These are phyloP conservation scores for Fusarium siculi DNA, from an alignment of 2,329 filamentous ascomycete genomes.

Conservation along the genomic window DNA sequence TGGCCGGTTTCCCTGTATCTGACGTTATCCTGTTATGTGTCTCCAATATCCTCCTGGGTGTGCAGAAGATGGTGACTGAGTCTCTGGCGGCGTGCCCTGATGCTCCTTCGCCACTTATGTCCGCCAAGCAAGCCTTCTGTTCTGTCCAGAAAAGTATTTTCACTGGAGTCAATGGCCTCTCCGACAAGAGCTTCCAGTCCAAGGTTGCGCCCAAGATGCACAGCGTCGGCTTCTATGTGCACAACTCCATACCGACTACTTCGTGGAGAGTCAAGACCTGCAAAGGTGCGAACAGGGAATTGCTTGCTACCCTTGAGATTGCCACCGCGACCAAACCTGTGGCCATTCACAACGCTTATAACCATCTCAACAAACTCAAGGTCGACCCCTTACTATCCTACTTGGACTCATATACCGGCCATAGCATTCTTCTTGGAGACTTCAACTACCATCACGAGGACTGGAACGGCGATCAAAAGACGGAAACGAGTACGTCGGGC, in stretches of 20 bases:
- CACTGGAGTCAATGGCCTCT: background rate
- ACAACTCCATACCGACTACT: background rate
- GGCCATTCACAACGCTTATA: background rate
- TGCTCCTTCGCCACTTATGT: background rate
- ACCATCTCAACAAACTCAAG: background rate
- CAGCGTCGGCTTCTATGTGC: background rate
- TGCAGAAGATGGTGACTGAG: background rate
- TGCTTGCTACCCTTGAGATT: background rate
- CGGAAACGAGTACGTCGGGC: background rate
- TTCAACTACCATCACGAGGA: slow-evolving; percentile 3
- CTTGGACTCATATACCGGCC: too few species aligned
- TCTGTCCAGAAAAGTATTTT: background rate
- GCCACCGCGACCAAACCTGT: background rate
- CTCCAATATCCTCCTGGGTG: background rate
- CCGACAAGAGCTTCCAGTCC: background rate
- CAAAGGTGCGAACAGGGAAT: background rate
- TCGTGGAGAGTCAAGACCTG: background rate
- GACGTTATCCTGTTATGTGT: background rate
- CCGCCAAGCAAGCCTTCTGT: background rate
- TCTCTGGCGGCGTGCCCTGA: background rate
- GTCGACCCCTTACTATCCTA: background rate
- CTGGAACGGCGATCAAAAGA: background rate
- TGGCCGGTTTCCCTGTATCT: too few species aligned
- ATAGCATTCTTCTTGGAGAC: background rate
- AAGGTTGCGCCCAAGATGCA: background rate